Base-by-base conservation (phyloP, 495 filamentous ascomycete species). In the Tetracladium setigerum region DNA sequence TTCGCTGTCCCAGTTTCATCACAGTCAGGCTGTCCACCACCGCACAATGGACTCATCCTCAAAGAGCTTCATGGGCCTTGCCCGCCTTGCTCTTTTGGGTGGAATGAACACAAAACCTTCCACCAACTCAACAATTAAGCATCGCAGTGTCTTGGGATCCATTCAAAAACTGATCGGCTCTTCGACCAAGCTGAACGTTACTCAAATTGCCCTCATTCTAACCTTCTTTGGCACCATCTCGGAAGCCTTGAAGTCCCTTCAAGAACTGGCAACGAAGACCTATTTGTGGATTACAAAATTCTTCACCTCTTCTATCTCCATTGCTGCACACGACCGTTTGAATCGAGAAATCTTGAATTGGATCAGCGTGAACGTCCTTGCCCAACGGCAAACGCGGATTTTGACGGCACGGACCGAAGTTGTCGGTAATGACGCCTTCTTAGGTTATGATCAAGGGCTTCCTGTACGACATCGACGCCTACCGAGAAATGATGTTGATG, bases 141-240 rank as follows among this genome's bases (percentile, higher is more conserved):
- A 27, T 7, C 22, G 7, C 3, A 27, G 7, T 27, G 7, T 27
- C 22, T 27, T 27, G 22, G 22, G 22, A 7, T 27, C 22, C 3
- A 7, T 27, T 27, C 22, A 27, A 27, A 27, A 27, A 27, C 7
- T 27, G 22, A 3, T 27, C 22, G 22, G 22, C 22, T 27, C 22
- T 27, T 27, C 22, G 22, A 27, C 3, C 22, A 38, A 48, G 16
- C 24, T 67, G 22, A 61, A 65, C 37, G 44, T 67, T 37, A 62
- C 59, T 2, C 49, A 55, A 0, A 32, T 67, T 6, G 46, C 62
- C 18, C 55, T 61, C 8, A 32, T 52, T 19, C 53, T 61, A 8
- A 58, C 65, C 30, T 54, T 65, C 16, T 49, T 62, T 54, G 65
- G 62, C 19, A 60, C 63, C 0, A 55, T 59, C 8, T 60, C 59